Base-by-base conservation (phyloP, 2,329 filamentous ascomycete species). In the Epichloe aotearoae region DNA sequence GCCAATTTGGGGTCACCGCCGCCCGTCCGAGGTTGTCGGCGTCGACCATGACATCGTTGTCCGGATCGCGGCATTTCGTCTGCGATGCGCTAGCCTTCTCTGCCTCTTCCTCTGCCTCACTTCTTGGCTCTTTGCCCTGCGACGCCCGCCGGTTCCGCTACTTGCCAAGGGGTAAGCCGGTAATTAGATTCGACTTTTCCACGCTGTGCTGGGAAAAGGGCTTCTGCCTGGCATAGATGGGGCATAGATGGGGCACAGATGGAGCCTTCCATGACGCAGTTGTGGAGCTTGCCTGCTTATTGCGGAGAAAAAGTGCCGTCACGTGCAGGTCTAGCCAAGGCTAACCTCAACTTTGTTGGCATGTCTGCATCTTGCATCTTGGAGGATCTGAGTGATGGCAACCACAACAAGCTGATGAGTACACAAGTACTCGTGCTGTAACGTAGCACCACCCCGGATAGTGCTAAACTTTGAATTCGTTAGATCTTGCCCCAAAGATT, bases 61-160 rank as follows among this genome's bases (percentile, higher is more conserved):
- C 47, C 39, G 46, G 37, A 39, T 42, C 30, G 39, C 47, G 47
- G 47, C 47, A 49, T 39, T 39, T 46, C 17, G 17, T n/a, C 39
- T 49, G 23, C 39, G 47, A 49, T 49, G 39, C 38, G 23, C 47
- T 26, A 36, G 47, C 33, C 46, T 26, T n/a, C 47, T 19, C 20
- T 26, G 39, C 47, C 15, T 17, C 23, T 23, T 47, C 7, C 14
- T 15, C 15, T 15, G 33, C 26, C 34, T 12, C 20, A n/a, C 46
- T 39, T 47, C 40, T 44, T 44, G 42, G 42, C 42, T 23, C 19
- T 30, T 45, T 34, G 42, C 20, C 20, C 15, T 33, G 12, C 5
- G 14, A 8, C 12, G 42, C 26, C 12, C 11, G 20, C 17, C 20
- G 12, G 20, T 4, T 12, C 42, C 42, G 33, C 42, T 14, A 20